Percentiles rank a stretch among this genome's conserved stretches.
These are phyloP conservation scores for Phaeosphaeriaceae sp. DNA, from an alignment of 2,329 filamentous ascomycete species.

Conservation along the genomic window DNA sequence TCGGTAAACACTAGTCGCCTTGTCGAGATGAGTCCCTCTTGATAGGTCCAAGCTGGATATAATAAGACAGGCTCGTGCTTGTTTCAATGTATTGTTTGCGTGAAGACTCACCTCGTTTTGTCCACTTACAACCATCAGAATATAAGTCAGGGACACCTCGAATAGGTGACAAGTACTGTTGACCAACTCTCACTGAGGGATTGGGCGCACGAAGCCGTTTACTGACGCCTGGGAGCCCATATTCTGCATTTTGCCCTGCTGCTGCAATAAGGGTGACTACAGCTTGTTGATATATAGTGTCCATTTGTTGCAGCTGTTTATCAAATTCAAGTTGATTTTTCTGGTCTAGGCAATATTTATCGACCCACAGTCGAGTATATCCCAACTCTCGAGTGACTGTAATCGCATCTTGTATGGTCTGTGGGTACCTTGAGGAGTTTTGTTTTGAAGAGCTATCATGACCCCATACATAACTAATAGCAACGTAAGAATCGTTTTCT, in stretches of 20 bases:
- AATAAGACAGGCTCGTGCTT: too few relatives aligned
- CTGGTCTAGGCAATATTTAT: slow-evolving; percentile 6
- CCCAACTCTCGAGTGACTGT: neutral
- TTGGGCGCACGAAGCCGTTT: slow-evolving; percentile 5
- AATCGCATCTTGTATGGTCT: neutral
- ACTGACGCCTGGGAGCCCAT: slow-evolving; percentile 6
- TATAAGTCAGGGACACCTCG: neutral
- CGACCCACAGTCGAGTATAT: neutral
- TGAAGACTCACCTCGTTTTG: neutral
- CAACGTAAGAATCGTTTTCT: slow-evolving; percentile 1
- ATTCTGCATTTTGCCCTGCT: slow-evolving; percentile 1
- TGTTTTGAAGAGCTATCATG: neutral
- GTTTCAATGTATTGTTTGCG: too few relatives aligned
- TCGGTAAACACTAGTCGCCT: neutral
- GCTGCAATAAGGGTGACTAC: slow-evolving; percentile 12
- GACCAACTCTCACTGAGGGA: neutral
- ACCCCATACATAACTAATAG: slow-evolving; percentile 3
- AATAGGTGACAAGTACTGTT: slow-evolving; percentile 4
- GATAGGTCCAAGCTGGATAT: slow-evolving; percentile 2
- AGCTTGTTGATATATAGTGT: slow-evolving; percentile 10
- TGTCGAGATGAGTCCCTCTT: neutral
- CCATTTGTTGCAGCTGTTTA: slow-evolving; percentile 11
- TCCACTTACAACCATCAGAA: neutral
- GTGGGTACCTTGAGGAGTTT: neutral
- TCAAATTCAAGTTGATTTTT: neutral